These are phyloP conservation scores for Flaveria floridana DNA, from an alignment of 140 eudicot genomes.

Conservation along the genomic window DNA sequence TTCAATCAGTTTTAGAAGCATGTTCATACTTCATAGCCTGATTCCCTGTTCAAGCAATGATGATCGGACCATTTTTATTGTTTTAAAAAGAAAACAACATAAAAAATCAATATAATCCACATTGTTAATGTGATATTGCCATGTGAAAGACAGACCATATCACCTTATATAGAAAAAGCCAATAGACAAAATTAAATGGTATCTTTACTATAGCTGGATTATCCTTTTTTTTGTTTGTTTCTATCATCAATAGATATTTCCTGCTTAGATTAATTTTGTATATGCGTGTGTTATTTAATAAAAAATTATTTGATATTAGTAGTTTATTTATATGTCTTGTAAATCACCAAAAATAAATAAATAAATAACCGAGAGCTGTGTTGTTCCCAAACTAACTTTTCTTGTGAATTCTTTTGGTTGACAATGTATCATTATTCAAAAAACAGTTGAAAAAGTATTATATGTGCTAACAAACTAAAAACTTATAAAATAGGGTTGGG, in stretches of 20 bases:
- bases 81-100: no score
- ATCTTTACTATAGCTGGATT: constrained; percentile 30
- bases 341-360: no score
- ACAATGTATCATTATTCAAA: no score
- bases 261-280: neutral
- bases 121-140: constrained; percentile 20
- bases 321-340: no score
- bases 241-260: constrained; percentile 10
- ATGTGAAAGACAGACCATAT: constrained; percentile 40
- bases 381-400: no score
- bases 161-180: constrained; percentile 20
- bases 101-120: neutral
- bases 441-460: no score
- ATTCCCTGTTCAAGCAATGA: neutral
- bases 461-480: no score
- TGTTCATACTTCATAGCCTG: neutral
- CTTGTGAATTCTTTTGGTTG: no score
- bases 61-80: neutral
- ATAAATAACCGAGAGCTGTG: no score
- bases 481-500: no score
- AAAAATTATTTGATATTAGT: no score
- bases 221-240: constrained; percentile 8
- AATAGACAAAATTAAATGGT: constrained; percentile 6
- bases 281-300: no score
- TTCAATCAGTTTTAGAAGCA: neutral